Evolutionary conservation across 768 basidiomycete species (phyloP).

Genomic region (Lanmaoa rubissima): DNA sequence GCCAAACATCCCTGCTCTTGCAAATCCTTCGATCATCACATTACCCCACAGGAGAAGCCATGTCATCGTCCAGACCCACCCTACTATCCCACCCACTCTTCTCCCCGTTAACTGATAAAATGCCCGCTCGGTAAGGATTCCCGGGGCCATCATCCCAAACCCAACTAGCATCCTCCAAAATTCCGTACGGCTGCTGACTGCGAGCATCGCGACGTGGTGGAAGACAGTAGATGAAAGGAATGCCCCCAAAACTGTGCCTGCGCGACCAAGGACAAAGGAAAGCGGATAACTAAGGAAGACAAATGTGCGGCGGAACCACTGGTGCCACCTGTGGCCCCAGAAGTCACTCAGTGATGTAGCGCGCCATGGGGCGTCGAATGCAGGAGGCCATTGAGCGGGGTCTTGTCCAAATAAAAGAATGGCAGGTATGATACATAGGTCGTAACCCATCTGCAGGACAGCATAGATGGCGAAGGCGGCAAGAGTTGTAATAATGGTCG

Average conservation of each 20-base stretch:
- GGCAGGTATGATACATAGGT: constrained; percentile 21
- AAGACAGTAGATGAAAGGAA: constrained; percentile 57
- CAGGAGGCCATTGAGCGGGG: constrained; percentile 33
- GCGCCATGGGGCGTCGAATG: constrained; percentile 34
- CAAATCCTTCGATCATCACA: constrained; percentile 24
- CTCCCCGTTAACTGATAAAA: constrained; percentile 24
- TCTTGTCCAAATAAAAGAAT: constrained; percentile 30
- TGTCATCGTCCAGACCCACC: constrained; percentile 36
- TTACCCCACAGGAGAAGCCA: constrained; percentile 28
- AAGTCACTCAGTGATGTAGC: constrained; percentile 38
- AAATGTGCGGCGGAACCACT: constrained; percentile 33
- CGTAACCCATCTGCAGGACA: constrained; percentile 39
- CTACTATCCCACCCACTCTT: constrained; percentile 29
- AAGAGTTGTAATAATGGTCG: constrained; percentile 42
- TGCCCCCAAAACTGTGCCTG: constrained; percentile 49
- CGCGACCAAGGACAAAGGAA: constrained; percentile 42
- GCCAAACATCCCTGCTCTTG: constrained; percentile 11
- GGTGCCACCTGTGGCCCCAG: constrained; percentile 42
- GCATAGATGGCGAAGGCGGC: constrained; percentile 45
- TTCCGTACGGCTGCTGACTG: constrained; percentile 47
- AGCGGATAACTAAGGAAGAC: constrained; percentile 26
- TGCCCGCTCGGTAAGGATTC: constrained; percentile 44
- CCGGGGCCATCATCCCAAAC: constrained; percentile 56
- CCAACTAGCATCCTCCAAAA: constrained; percentile 42
- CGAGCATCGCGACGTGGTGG: constrained; percentile 52